Percentiles rank a stretch among this genome's conserved stretches.
phyloP scores from a whole-genome alignment of 2,329 filamentous ascomycete genomes.

The Teratosphaeria epicoccoides region DNA sequence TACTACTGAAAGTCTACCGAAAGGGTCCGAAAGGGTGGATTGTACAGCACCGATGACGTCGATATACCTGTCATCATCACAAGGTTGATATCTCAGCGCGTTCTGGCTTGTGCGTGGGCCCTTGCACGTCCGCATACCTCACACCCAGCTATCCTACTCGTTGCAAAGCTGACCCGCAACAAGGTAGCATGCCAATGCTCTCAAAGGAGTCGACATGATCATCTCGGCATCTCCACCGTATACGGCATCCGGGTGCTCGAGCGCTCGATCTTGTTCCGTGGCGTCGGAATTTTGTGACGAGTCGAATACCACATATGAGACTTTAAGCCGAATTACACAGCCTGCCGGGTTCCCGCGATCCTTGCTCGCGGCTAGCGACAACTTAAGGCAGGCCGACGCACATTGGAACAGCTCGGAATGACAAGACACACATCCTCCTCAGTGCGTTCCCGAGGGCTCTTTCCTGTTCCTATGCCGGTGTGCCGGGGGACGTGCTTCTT shows the following conservation, averaged over 20 bases:
- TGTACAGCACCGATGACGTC: neutral
- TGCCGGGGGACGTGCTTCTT: neutral
- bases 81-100: too few relatives aligned
- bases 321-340: neutral
- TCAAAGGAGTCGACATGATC: neutral
- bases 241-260: neutral
- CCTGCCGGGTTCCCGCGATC: neutral
- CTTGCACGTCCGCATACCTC: too few relatives aligned
- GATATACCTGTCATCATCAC: neutral
- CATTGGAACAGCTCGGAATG: neutral
- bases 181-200: neutral
- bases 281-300: neutral
- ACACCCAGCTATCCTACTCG: too few relatives aligned
- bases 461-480: too few relatives aligned
- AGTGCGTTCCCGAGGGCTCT: neutral
- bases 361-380: neutral
- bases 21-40: neutral
- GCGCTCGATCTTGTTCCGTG: neutral
- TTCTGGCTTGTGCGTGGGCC: too few relatives aligned
- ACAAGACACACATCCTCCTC: neutral
- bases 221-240: too few relatives aligned
- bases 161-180: too few relatives aligned
- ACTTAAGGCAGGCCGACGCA: neutral
- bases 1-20: neutral
- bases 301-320: neutral